phyloP scores from a whole-genome alignment of 352 stramenopile genomes.

The Phytophthora cactorum region DNA sequence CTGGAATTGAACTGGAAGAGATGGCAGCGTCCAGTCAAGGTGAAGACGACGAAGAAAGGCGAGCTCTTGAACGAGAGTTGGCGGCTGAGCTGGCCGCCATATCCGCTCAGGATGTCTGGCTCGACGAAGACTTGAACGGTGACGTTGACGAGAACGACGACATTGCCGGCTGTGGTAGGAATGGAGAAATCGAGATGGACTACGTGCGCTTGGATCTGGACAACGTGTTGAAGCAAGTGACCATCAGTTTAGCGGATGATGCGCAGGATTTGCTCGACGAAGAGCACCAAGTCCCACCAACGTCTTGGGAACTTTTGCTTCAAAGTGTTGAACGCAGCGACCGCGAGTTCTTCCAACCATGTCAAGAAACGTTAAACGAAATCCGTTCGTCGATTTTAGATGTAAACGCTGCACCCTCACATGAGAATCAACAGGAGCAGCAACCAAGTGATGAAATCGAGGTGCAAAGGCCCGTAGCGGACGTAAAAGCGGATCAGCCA shows the following conservation, averaged over 20 bases:
- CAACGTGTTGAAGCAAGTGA: constrained; percentile 27
- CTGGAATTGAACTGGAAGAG: background rate
- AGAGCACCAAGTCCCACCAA: background rate
- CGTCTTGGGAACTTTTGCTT: constrained; percentile 44
- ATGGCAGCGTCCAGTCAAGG: constrained; percentile 27
- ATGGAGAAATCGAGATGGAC: background rate
- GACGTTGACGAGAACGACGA: constrained; percentile 6
- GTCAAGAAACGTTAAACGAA: constrained; percentile 34
- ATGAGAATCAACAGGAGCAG: background rate
- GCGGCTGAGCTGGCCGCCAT: constrained; percentile 41
- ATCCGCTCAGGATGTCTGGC: constrained; percentile 24
- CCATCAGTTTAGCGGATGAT: background rate
- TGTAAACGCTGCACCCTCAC: background rate
- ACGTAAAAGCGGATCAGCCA: background rate
- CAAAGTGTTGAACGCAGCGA: constrained; percentile 48
- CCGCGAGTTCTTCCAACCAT: constrained; percentile 47
- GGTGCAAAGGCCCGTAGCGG: background rate
- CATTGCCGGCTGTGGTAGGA: background rate
- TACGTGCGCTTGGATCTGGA: constrained; percentile 50
- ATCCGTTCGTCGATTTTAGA: constrained; percentile 33
- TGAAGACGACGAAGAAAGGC: constrained; percentile 52
- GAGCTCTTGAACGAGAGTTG: constrained; percentile 52
- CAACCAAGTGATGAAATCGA: background rate
- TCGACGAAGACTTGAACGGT: constrained; percentile 17
- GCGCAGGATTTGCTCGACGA: constrained; percentile 2